phyloP scores from a whole-genome alignment of 1,284 basidiomycete species.

The Ganoderma leucocontextum region DNA sequence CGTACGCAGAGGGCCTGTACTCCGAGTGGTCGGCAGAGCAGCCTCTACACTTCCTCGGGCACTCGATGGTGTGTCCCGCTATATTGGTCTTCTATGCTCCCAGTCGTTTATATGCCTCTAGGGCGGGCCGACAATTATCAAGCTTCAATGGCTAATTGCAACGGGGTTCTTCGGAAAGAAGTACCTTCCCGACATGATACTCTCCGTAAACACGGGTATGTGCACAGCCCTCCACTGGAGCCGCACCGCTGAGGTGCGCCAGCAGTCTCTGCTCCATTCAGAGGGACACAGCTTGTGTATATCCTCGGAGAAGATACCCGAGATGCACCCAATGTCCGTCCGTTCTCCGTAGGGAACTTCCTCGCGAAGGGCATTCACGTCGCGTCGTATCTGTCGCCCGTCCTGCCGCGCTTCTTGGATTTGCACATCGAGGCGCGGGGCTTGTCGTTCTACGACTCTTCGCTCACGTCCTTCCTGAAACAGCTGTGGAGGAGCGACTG shows the following conservation, averaged over 20 bases:
- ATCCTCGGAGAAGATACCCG: constrained; percentile 53
- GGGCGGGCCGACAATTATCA: constrained; percentile 60
- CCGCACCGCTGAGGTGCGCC: neutral
- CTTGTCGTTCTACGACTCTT: constrained; percentile 50
- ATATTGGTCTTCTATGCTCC: neutral
- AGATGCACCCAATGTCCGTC: constrained; percentile 51
- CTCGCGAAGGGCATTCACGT: constrained; percentile 52
- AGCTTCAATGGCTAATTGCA: constrained; percentile 53
- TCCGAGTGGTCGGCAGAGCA: constrained; percentile 53
- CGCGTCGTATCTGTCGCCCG: constrained; percentile 52
- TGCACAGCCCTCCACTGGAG: neutral
- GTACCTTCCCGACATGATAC: constrained; percentile 53
- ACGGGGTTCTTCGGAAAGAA: constrained; percentile 51
- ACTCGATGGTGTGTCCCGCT: constrained; percentile 53
- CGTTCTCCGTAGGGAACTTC: constrained; percentile 50
- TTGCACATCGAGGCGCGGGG: constrained; percentile 53
- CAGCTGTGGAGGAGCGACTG: constrained; percentile 58
- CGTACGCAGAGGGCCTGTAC: constrained; percentile 51
- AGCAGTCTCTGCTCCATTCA: constrained; percentile 56
- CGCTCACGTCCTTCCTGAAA: constrained; percentile 43
- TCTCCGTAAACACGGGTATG: constrained; percentile 54
- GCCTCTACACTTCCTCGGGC: constrained; percentile 62
- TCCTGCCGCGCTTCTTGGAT: constrained; percentile 50
- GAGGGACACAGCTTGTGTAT: constrained; percentile 59
- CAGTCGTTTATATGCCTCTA: constrained; percentile 27